Evolutionary conservation across 1,284 basidiomycete genomes (phyloP), one percentile per base, ranked within the genome.

Genomic region (Pulchroboletus neoregius): DNA sequence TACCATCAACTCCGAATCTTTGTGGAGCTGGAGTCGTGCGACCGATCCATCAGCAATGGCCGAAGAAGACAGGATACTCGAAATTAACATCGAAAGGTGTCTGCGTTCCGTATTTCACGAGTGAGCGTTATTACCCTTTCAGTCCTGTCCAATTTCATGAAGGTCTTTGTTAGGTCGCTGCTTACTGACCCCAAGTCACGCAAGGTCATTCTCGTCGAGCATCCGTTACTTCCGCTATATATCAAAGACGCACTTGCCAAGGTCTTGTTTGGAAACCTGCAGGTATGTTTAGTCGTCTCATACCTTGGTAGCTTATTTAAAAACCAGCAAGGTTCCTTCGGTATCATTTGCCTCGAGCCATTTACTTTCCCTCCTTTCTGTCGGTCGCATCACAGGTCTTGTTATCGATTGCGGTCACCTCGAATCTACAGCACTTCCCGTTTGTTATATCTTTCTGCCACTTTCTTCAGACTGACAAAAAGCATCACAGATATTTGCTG

Each of bases 341-440:
- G 78, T 99, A 51, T 94, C 92, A 1, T 98, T 98, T 67, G 87
- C 88, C 0, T 86, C 90, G 7, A 86, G 91, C 48, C 90, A 91
- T 56, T 69, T 98, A 1, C 76, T 96, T 9, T 79, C 91, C 1
- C 71, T 98, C 12, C 74, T 96, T 46, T 84, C 93, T 1, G 80
- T 85, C 2, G 95, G 96, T 4, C 75, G 89, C 48, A 87, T 93
- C 54, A 94, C 92, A 0, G 95, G 94, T 1, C 78, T 99, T 6
- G 94, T 98, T 0, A 73, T 99, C 2, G 94, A 98, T 58, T 84
- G 84, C 53, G 96, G 95, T 0, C 85, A 94, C 63, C 76, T 95
- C 2, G 94, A 99, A 66, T 87, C 93, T 0, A 87, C 84, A 3
- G 82, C 85, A 7, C 75, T 95, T 33, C 93, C 95, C 0, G 94